Base-by-base conservation (phyloP, 306 rosid genomes). In the Cucumis sativus region DNA sequence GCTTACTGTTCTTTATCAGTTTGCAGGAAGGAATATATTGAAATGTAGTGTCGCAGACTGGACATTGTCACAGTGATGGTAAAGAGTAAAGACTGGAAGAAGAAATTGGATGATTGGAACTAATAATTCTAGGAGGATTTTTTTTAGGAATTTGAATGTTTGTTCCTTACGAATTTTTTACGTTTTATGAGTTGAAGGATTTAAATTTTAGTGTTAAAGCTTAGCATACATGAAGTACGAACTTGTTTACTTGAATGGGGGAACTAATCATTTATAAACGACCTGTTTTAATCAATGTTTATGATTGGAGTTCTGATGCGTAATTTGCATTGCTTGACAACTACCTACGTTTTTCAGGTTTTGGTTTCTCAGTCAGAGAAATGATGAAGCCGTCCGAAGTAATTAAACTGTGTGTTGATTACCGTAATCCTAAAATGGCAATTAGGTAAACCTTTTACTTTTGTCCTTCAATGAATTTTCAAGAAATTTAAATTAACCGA, bases 371-470 rank as follows among this genome's bases (percentile, higher is more conserved):
- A 62, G 58, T 94, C 81, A 89, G 84, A 83, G 86, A 86, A 80
- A 79, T 94, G 54, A 80, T 87, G 85, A 85, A 81, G 81, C 91
- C 96, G 51, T 79, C 85, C 47, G 92, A 90, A 63, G 82, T 92
- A 64, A 92, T 94, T 76, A 90, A 80, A 84, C 63, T 52, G 66
- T 94, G 96, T 75, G 89, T 90, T 74, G 84, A 76, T 55, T 79
- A 49, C 51, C 92, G 89, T 70, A 80, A 85, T 9, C 98, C 97
- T 25, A 64, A 78, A 81, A 71, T 90, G 86, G 97, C 97, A 33
- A 83, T 92, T 84, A 94, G 98, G 98, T 94, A 90, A 71, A 79
- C n/a, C 77, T 71, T 84, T 82, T 77, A 75, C 74, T 61, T 84
- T 55, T 74, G 58, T 33, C 56, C 15, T 7, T 20, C 47, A 54